Conservation (phyloP, 1,139 yeast species). For the Waltiozyma sp. region DNA sequence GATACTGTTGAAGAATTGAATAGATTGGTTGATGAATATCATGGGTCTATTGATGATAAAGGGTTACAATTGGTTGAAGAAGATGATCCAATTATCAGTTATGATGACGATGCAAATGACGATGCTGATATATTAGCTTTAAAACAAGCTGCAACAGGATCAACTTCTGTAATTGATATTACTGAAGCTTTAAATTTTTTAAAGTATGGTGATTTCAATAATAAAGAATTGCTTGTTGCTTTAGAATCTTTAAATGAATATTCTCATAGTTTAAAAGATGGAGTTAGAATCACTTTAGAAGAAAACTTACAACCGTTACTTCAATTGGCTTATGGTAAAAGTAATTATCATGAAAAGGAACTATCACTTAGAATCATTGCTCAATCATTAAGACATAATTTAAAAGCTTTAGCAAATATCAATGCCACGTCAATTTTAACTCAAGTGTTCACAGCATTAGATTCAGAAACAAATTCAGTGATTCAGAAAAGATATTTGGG, state of each 20-base stretch:
- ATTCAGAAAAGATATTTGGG: slow-evolving; percentile 40
- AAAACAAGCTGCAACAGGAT: slow-evolving; percentile 11
- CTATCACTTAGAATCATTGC: slow-evolving; percentile 40
- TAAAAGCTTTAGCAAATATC: slow-evolving; percentile 39
- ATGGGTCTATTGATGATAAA: slow-evolving; percentile 5
- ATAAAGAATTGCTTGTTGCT: slow-evolving; percentile 2
- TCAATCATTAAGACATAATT: slow-evolving; percentile 60
- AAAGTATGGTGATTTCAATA: not conserved
- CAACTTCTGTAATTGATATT: slow-evolving; percentile 9
- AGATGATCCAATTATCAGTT: slow-evolving; percentile 8
- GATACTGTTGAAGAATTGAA: slow-evolving; percentile 10
- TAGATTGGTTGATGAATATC: not conserved
- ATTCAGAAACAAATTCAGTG: slow-evolving; percentile 14
- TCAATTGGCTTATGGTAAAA: slow-evolving; percentile 2
- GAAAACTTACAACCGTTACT: slow-evolving; percentile 6
- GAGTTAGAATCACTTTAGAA: slow-evolving; percentile 12
- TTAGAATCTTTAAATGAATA: slow-evolving; percentile 17
- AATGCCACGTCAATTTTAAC: slow-evolving; percentile 9
- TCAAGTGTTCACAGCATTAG: slow-evolving; percentile 17
- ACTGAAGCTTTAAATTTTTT: slow-evolving; percentile 12
- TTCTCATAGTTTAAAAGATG: slow-evolving; percentile 17
- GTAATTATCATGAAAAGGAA: slow-evolving; percentile 27
- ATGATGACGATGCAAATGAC: slow-evolving; percentile 10
- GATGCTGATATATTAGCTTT: slow-evolving; percentile 4
- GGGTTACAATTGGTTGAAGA: slow-evolving; percentile 11